A percentile compares a stretch with the other conserved stretches of the same genome.
Evolutionary conservation across 176 grass and related monocot species (phyloP).

Genomic region (Areca catechu): DNA sequence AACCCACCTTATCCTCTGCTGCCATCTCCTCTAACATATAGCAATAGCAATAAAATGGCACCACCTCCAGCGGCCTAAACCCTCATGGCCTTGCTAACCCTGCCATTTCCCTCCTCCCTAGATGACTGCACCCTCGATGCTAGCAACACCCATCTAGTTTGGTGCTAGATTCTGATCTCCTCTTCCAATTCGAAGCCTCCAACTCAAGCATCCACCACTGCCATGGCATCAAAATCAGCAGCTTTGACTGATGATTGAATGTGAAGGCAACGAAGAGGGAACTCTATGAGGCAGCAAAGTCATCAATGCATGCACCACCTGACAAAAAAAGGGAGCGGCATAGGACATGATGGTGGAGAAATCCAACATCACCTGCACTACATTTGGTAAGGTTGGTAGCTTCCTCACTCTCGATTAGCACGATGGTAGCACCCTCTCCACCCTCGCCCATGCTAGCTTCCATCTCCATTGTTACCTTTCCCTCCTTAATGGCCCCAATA

Average conservation of each 20-base stretch:
- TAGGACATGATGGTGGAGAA: neutral
- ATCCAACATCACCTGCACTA: neutral
- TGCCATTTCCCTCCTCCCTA: too few species aligned
- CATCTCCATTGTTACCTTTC: too few species aligned
- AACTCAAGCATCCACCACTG: neutral
- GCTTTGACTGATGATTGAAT: neutral
- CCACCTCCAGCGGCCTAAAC: too few species aligned
- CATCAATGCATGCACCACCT: conserved; percentile 65
- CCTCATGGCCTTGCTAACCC: too few species aligned
- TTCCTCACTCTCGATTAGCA: neutral
- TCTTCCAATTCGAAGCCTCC: neutral
- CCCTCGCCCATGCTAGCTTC: neutral
- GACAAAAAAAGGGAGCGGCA: conserved; percentile 22
- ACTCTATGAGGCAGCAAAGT: conserved; percentile 69
- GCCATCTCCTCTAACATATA: too few species aligned
- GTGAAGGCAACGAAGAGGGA: conserved; percentile 28
- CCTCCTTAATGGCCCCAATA: too few species aligned
- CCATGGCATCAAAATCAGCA: conserved; percentile 15
- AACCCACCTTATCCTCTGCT: too few species aligned
- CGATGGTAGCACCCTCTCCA: neutral
- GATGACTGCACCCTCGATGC: too few species aligned
- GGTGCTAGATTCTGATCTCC: too few species aligned
- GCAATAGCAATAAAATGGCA: too few species aligned
- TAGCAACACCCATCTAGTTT: too few species aligned
- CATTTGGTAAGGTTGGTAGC: neutral